Evolutionary conservation across 2,329 filamentous ascomycete species (phyloP), one percentile per base, ranked within the genome.

Genomic region (Fusarium brachygibbosum): DNA sequence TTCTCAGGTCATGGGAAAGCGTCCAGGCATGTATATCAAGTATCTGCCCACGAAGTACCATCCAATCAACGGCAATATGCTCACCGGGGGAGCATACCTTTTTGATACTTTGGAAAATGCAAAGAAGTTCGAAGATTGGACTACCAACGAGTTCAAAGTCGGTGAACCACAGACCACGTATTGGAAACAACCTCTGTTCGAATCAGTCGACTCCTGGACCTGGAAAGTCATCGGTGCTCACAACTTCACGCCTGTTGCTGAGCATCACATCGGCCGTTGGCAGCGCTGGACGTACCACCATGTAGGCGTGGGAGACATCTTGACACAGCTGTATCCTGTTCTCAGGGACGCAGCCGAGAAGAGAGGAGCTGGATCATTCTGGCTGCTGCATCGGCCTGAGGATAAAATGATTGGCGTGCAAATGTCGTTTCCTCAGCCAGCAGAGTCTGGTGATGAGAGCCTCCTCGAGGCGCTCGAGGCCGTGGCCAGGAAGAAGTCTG

Each of bases 121-220:
- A 7, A 51, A 69, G 6, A 41, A 37, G 0, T 72, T 16, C 2
- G 53, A 67, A 10, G 35, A 63, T n/a, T 72, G 70, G 70, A 69
- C 70, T 0, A 71, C 54, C 21, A 67, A 73, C 19, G 70, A 73
- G 1, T 73, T 72, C 21, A 45, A 71, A 42, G 65, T 73, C 2
- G 70, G 70, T 1, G 68, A 72, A 5, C 70, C 70, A 7, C 59
- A 69, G 25, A 67, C 61, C 2, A 67, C 53, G 3, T 72, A 69
- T 14, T 72, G 70, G 70, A 73, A 69, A 5, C 70, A 72, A 9
- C 70, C 70, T 0, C 12, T 68, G 6, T 72, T 72, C 41, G 56
- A 67, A 9, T 55, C 59, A 3, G 70, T 68, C 3, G 35, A 46
- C 11, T 31, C 54, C 4, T 73, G 55, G 37, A 28, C 25, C 4